Conservation (phyloP, 2,329 filamentous ascomycete genomes). For the Hypoxylon sp. region DNA sequence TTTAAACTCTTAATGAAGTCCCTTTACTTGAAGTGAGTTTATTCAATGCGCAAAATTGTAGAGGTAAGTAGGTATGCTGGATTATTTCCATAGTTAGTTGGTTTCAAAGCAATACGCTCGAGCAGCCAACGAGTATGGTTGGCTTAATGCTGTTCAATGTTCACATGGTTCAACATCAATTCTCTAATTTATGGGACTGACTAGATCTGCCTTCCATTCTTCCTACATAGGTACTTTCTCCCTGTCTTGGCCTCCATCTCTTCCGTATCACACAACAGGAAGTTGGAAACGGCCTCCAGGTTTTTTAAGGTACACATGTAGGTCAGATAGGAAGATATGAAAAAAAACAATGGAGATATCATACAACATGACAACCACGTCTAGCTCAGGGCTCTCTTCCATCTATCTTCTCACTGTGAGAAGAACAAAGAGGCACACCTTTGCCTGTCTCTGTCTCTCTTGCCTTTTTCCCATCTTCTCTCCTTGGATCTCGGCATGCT, state of each 20-base stretch:
- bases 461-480: background rate
- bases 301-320: constrained; percentile 18
- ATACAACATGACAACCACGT: constrained; percentile 18
- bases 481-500: constrained; percentile 12
- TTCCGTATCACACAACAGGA: too few relatives aligned
- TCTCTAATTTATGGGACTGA: constrained; percentile 27
- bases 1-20: too few relatives aligned
- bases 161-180: constrained; percentile 20
- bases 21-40: too few relatives aligned
- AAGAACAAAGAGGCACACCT: background rate
- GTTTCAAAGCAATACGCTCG: too few relatives aligned
- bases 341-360: constrained; percentile 17
- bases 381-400: background rate
- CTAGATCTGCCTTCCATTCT: constrained; percentile 1
- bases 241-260: background rate
- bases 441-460: background rate
- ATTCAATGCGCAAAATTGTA: too few relatives aligned
- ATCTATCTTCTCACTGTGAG: background rate
- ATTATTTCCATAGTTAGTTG: too few relatives aligned
- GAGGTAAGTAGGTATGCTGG: too few relatives aligned
- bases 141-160: too few relatives aligned
- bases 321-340: too few relatives aligned
- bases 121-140: too few relatives aligned
- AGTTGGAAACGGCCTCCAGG: too few relatives aligned
- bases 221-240: constrained; percentile 7